Conservation (phyloP, 2,329 filamentous ascomycete genomes). For the Colletotrichum melonis region DNA sequence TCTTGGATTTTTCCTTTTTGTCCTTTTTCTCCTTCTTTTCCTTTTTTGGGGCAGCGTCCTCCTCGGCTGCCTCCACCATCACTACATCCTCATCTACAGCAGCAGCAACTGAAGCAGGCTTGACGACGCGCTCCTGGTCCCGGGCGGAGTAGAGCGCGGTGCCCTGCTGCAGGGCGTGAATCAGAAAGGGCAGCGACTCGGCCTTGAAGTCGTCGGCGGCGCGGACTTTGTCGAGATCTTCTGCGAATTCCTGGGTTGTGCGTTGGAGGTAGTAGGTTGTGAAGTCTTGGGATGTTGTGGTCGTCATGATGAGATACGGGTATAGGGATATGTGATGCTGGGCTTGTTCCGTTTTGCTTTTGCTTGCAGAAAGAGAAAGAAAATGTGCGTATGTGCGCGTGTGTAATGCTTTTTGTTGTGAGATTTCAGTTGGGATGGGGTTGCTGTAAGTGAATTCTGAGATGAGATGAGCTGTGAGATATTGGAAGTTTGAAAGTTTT, state of each 20-base stretch:
- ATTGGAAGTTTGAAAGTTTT: slow-evolving; percentile 15
- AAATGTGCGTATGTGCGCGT: too few species aligned
- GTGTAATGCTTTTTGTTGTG: too few species aligned
- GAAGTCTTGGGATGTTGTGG: slow-evolving; percentile 55
- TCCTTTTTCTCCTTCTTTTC: slow-evolving; percentile 16
- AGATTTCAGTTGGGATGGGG: neutral
- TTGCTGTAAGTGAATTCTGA: neutral
- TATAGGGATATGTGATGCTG: neutral
- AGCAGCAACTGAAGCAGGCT: neutral
- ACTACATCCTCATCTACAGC: slow-evolving; percentile 8
- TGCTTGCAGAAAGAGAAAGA: too few species aligned
- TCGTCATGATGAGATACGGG: neutral
- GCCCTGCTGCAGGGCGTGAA: slow-evolving; percentile 77
- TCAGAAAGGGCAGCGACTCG: slow-evolving; percentile 72
- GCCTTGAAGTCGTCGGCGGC: slow-evolving; percentile 76
- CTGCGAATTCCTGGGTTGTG: slow-evolving; percentile 76
- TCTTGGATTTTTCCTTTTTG: slow-evolving; percentile 15
- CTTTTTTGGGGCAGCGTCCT: neutral
- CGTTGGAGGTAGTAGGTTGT: slow-evolving; percentile 76
- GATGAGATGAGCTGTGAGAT: neutral
- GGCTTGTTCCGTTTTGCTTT: too few species aligned
- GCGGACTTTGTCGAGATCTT: slow-evolving; percentile 79
- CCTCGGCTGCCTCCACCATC: neutral
- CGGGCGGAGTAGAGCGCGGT: slow-evolving; percentile 68
- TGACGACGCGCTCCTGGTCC: slow-evolving; percentile 44